Conservation (phyloP, 1,284 basidiomycete genomes). For the Irpex sp. region DNA sequence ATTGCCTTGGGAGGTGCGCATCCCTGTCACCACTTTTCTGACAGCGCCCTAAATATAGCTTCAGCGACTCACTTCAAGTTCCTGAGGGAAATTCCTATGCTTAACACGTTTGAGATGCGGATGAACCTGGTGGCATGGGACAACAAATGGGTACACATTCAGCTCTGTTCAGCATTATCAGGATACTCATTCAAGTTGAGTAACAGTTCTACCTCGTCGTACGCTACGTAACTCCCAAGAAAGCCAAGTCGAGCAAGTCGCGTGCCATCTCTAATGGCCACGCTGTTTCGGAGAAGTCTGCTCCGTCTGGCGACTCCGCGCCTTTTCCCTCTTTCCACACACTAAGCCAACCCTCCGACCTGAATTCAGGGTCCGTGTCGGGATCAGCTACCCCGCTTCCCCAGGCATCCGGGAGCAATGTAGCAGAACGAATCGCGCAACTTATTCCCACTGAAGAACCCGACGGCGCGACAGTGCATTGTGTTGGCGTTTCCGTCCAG, state of each 20-base stretch:
- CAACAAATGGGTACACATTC: conserved; percentile 69
- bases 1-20: conserved; percentile 65
- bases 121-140: conserved; percentile 73
- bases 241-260: conserved; percentile 14
- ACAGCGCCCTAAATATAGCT: conserved; percentile 3
- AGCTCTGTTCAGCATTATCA: neutral
- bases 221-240: conserved; percentile 61
- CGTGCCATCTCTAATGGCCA: conserved; percentile 8
- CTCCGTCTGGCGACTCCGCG: conserved; percentile 7
- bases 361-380: neutral
- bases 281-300: neutral
- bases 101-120: conserved; percentile 67
- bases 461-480: conserved; percentile 63
- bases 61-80: conserved; percentile 72
- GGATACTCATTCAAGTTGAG: neutral
- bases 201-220: conserved; percentile 58
- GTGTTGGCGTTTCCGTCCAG: conserved; percentile 62
- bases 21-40: neutral
- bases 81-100: conserved; percentile 76
- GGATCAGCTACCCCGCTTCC: neutral
- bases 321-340: conserved; percentile 22
- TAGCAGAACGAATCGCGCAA: conserved; percentile 9
- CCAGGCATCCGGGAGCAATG: neutral
- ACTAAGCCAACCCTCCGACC: conserved; percentile 11
- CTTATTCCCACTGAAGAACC: conserved; percentile 34